Evolutionary conservation across 345 rosid species (phyloP), one percentile per base, ranked within the genome.

Genomic region (Leavenworthia alabamica): DNA sequence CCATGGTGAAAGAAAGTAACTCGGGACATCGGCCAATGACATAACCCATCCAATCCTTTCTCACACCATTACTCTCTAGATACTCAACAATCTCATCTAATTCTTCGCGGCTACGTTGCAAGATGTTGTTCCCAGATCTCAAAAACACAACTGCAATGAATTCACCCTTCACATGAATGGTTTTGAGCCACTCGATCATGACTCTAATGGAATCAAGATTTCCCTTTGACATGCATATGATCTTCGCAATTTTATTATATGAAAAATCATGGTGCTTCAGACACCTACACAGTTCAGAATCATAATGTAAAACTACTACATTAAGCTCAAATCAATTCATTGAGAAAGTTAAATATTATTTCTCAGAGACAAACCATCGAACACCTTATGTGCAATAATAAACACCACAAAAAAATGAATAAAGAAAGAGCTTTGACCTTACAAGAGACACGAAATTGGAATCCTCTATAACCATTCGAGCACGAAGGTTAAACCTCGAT

Each of bases 31-130:
- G 76, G 32, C 98, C 77, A 67, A 89, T 74, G 39, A 89, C 91
- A 60, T 63, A 81, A 20, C 99, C 97, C 81, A 92, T 85, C 97
- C 94, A 92, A 61, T 89, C 89, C 67, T 73, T 83, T 74, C 79
- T 81, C 15, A 92, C 88, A 23, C 94, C 97, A 10, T 81, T 76
- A 52, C 81, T 82, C 79, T 85, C 92, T 56, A 86, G 67, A 77
- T 72, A 93, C 46, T 71, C 78, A 32, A 89, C 89, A 65, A 83
- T 71, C 70, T 78, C 89, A 53, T 75, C 77, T 40, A 92, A 72
- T 43, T 85, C 85, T 46, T 80, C 68, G 8, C 15, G 35, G 49
- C 77, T 64, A 5, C 86, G 78, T 53, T 80, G 73, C 78, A 86
- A 79, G 44, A 86, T 69, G 24, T 73, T 80, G 26, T 74, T 86